phyloP scores from a whole-genome alignment of 1,139 yeast genomes.

The Yamadazyma pseudoaaseri region DNA sequence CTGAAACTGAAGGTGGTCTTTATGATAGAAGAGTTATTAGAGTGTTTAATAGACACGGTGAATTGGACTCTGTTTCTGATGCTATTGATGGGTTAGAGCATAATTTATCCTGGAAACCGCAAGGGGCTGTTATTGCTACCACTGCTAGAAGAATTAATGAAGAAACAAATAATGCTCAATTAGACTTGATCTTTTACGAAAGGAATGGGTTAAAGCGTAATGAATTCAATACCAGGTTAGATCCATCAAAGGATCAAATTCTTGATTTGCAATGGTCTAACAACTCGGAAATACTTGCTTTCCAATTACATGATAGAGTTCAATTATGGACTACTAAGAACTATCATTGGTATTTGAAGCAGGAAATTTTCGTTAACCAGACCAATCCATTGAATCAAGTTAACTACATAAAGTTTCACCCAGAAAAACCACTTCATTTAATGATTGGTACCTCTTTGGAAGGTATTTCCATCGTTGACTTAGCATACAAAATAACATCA shows the following conservation, averaged over 20 bases:
- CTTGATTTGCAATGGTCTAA: constrained; percentile 74
- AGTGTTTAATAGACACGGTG: constrained; percentile 78
- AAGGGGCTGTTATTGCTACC: constrained; percentile 83
- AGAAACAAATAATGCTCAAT: constrained; percentile 42
- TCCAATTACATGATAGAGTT: constrained; percentile 58
- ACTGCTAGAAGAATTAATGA: constrained; percentile 60
- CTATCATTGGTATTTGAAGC: constrained; percentile 94
- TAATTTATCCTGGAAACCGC: constrained; percentile 82
- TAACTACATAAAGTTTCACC: constrained; percentile 72
- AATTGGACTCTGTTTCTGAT: constrained; percentile 80
- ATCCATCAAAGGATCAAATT: constrained; percentile 46
- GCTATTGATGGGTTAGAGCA: constrained; percentile 84
- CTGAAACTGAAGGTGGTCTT: constrained; percentile 26
- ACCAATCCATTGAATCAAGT: constrained; percentile 31
- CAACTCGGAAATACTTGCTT: constrained; percentile 75
- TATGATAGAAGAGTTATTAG: constrained; percentile 74
- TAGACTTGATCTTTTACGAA: constrained; percentile 78
- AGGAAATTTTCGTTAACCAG: constrained; percentile 51
- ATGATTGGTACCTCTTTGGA: constrained; percentile 54
- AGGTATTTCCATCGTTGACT: constrained; percentile 63
- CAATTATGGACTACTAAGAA: constrained; percentile 92
- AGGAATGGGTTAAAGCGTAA: constrained; percentile 92
- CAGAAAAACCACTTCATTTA: constrained; percentile 78
- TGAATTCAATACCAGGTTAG: constrained; percentile 69
- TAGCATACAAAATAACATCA: constrained; percentile 59